Conservation (phyloP, 768 basidiomycete genomes). For the Mycena rosella region DNA sequence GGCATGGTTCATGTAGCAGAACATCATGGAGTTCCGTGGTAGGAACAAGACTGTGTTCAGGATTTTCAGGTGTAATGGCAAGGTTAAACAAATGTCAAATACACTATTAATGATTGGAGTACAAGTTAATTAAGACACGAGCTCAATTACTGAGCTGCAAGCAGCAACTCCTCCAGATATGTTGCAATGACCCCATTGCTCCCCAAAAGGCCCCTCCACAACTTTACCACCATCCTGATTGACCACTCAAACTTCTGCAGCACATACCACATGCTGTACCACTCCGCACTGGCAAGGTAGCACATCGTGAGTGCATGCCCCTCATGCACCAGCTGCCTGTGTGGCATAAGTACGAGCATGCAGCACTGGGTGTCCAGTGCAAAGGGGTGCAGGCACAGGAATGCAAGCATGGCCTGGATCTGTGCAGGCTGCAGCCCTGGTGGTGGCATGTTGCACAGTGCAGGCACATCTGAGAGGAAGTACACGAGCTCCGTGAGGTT, state of each 20-base stretch:
- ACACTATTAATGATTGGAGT: background rate
- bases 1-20: too few relatives aligned
- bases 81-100: too few relatives aligned
- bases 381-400: conserved; percentile 33
- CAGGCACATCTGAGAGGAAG: conserved; percentile 15
- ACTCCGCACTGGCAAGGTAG: conserved; percentile 23
- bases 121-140: background rate
- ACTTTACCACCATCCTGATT: conserved; percentile 9
- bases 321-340: conserved; percentile 23
- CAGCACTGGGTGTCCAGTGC: conserved; percentile 13
- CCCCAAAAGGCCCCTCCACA: conserved; percentile 20
- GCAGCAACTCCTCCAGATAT: conserved; percentile 20
- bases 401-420: conserved; percentile 15
- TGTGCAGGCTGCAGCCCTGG: conserved; percentile 20
- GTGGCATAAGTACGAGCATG: conserved; percentile 22
- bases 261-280: background rate
- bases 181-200: conserved; percentile 3
- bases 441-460: background rate
- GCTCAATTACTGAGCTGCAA: background rate
- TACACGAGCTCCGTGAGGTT: conserved; percentile 15
- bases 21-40: too few relatives aligned
- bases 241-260: conserved; percentile 22
- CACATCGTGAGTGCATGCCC: conserved; percentile 23
- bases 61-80: too few relatives aligned
- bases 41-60: too few relatives aligned